Base-by-base conservation (phyloP, 345 rosid species). In the Balakata baccata region DNA sequence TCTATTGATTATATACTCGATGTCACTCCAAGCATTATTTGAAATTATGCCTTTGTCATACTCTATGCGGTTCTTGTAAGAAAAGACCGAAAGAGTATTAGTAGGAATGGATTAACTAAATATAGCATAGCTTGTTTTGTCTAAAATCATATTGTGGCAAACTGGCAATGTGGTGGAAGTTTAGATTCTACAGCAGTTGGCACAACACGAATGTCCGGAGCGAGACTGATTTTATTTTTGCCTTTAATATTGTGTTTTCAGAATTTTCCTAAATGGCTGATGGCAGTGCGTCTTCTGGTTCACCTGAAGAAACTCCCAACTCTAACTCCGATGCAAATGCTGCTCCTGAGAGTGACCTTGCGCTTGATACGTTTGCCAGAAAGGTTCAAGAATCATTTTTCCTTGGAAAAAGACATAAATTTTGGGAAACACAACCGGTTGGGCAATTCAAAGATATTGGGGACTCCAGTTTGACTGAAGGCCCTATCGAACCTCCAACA, bases 391-490 rank as follows among this genome's bases (percentile, higher is more conserved):
- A 87, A 57, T 82, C 97, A 3, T 81, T 88, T 71, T 72, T 89
- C 3, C 73, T 82, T 12, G 61, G 86, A 0, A 87, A 85, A 83
- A 83, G 78, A 6, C 97, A 93, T 52, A 91, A 84, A 79, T 93
- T 93, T 71, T 93, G 98, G 98, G 98, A 93, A 80, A 93, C 95
- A 23, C 98, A 93, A 23, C 98, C 97, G 0, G 98, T 93, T 38
- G 90, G 97, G n/a, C 98, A 93, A 72, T 89, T 86, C 76, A 86
- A 80, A 81, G 98, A 93, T 74, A 49, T 83, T 0, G 95, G 94
- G 17, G 88, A 90, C 69, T 49, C 89, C 0, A 85, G 84, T 76
- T 81, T 93, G 80, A 88, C 89, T 0, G 95, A 89, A 77, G 98
- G 98, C 18, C 88, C 95, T 0, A 93, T 93, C 14, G 95, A 93